Evolutionary conservation across 2,329 filamentous ascomycete species (phyloP).

Genomic region (Neopestalotiopsis rosae): DNA sequence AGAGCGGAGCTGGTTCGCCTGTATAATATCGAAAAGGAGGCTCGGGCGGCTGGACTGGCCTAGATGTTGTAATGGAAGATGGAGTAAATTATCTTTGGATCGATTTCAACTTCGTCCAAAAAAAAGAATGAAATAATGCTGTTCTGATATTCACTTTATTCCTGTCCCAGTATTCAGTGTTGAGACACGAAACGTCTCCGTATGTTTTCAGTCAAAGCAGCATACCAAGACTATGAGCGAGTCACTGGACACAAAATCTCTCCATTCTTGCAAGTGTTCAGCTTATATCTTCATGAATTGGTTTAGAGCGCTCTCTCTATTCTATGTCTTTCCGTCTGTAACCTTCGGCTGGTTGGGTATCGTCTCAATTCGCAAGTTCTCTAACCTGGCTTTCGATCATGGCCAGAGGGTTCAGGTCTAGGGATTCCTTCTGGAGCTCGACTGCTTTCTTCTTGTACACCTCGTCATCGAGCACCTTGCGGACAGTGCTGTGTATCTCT

Average conservation of each 20-base stretch:
- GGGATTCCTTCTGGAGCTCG: slow-evolving; percentile 5
- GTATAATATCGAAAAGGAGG: background rate
- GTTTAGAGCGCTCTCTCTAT: background rate
- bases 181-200: too few relatives aligned
- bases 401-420: slow-evolving; percentile 6
- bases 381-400: background rate
- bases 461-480: background rate
- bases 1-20: background rate
- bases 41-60: background rate
- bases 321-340: background rate
- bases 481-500: background rate
- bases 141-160: too few relatives aligned
- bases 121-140: too few relatives aligned
- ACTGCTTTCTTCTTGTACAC: slow-evolving; percentile 9
- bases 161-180: too few relatives aligned
- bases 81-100: background rate
- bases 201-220: too few relatives aligned
- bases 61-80: background rate
- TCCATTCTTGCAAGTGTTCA: too few relatives aligned
- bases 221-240: too few relatives aligned
- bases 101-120: too few relatives aligned
- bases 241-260: too few relatives aligned
- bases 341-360: background rate
- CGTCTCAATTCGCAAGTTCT: background rate
- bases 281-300: background rate